phyloP scores from a whole-genome alignment of 176 grass and related monocot genomes.

The Aegilops tauschii region DNA sequence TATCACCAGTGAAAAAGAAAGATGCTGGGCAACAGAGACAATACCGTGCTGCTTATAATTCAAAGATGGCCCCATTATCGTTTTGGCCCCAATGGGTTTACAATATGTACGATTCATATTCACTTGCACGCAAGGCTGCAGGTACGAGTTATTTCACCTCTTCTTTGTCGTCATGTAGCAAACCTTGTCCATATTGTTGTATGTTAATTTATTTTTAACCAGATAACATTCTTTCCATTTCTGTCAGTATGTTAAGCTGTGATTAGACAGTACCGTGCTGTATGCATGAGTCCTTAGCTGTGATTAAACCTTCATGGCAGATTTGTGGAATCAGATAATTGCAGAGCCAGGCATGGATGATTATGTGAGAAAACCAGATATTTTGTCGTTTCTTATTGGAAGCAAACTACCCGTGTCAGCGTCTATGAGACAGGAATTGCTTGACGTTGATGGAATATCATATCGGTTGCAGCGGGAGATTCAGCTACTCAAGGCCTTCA shows the following conservation, averaged over 20 bases:
- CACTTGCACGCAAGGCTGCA: constrained; percentile 69
- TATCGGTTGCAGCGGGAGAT: constrained; percentile 80
- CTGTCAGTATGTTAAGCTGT: not conserved
- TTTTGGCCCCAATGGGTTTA: constrained; percentile 94
- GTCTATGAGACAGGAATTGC: constrained; percentile 73
- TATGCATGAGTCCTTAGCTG: too few relatives aligned
- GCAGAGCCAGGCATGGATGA: constrained; percentile 68
- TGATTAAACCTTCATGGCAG: constrained; percentile 31
- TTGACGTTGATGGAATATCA: constrained; percentile 92
- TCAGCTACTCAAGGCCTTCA: constrained; percentile 76
- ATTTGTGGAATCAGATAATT: constrained; percentile 79
- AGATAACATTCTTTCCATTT: not conserved
- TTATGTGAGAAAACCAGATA: constrained; percentile 59
- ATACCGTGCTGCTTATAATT: constrained; percentile 7
- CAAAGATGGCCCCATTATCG: constrained; percentile 52
- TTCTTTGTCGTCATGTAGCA: constrained; percentile 14
- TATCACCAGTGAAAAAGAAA: constrained; percentile 10
- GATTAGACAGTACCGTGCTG: too few relatives aligned
- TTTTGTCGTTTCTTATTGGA: constrained; percentile 82
- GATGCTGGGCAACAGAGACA: constrained; percentile 32
- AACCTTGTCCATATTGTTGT: constrained; percentile 14
- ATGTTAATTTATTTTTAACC: constrained; percentile 8
- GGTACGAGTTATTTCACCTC: constrained; percentile 47
- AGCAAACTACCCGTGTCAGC: constrained; percentile 75
- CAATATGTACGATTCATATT: constrained; percentile 86